A percentile compares a stretch with the other conserved stretches of the same genome.
Evolutionary conservation across 768 basidiomycete species (phyloP).

Genomic region (Boletus vinaceobasis): DNA sequence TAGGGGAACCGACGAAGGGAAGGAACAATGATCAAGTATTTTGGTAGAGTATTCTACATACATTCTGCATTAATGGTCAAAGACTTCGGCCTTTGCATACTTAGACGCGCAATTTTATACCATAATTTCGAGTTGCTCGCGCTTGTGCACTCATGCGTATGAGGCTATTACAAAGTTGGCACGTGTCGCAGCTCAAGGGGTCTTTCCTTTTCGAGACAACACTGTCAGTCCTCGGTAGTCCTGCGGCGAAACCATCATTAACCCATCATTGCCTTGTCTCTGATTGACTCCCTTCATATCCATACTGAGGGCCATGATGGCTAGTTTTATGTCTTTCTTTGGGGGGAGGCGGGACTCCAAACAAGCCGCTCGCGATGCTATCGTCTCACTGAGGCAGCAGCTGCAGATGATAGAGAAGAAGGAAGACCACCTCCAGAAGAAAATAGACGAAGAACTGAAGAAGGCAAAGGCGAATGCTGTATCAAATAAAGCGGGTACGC

Average conservation of each 20-base stretch:
- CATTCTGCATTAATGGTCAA: constrained; percentile 23
- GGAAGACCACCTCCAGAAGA: constrained; percentile 94
- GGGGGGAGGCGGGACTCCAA: constrained; percentile 79
- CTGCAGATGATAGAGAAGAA: constrained; percentile 99
- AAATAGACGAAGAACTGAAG: constrained; percentile 91
- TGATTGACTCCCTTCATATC: background rate
- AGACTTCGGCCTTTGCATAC: constrained; percentile 21
- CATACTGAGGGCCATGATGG: constrained; percentile 52
- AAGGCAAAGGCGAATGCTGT: constrained; percentile 93
- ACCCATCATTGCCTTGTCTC: constrained; percentile 4
- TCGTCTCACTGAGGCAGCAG: constrained; percentile 89
- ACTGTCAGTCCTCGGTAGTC: constrained; percentile 9
- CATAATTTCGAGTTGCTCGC: constrained; percentile 20
- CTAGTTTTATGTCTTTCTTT: constrained; percentile 85
- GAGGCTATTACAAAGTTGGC: background rate
- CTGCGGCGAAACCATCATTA: constrained; percentile 9
- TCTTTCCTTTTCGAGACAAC: constrained; percentile 27
- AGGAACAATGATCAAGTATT: constrained; percentile 23
- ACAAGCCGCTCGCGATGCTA: constrained; percentile 86
- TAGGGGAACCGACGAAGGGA: constrained; percentile 19
- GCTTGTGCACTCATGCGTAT: background rate
- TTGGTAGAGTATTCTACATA: constrained; percentile 26
- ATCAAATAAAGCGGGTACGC: constrained; percentile 86
- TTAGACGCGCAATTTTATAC: constrained; percentile 28
- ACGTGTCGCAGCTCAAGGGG: constrained; percentile 3